Evolutionary conservation across 208 protist species (phyloP).

Genomic region (Trypanosomatidae sp.): DNA sequence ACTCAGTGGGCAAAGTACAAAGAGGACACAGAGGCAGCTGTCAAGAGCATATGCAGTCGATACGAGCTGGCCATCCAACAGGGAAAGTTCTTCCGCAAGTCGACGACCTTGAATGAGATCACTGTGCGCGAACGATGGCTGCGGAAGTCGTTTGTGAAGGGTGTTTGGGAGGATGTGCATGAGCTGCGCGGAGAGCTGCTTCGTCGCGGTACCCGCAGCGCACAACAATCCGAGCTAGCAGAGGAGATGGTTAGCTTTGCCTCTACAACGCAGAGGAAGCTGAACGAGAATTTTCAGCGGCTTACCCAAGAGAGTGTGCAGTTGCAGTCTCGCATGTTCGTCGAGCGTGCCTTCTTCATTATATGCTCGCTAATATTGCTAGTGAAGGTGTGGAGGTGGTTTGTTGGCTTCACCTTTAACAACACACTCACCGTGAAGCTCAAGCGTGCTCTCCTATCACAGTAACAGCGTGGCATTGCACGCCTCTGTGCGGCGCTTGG

Average conservation of each 20-base stretch:
- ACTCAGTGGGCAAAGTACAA: constrained; percentile 63
- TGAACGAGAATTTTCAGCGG: constrained; percentile 89
- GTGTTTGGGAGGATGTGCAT: constrained; percentile 89
- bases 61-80: constrained; percentile 88
- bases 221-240: constrained; percentile 87
- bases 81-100: constrained; percentile 85
- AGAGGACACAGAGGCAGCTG: constrained; percentile 66
- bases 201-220: constrained; percentile 81
- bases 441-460: constrained; percentile 57
- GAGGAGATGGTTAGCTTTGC: constrained; percentile 91
- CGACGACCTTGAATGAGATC: constrained; percentile 82
- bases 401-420: constrained; percentile 63
- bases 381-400: constrained; percentile 82
- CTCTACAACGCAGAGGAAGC: constrained; percentile 74
- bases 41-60: constrained; percentile 86
- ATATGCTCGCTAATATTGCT: constrained; percentile 58
- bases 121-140: constrained; percentile 88
- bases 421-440: constrained; percentile 75
- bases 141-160: constrained; percentile 86
- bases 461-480: constrained; percentile 2
- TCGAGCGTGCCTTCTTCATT: constrained; percentile 64
- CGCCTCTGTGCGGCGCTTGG: neutral
- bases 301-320: constrained; percentile 84
- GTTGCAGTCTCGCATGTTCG: constrained; percentile 71
- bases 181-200: constrained; percentile 87